Conservation (phyloP, 495 filamentous ascomycete species). For the Aspergillus diversus region DNA sequence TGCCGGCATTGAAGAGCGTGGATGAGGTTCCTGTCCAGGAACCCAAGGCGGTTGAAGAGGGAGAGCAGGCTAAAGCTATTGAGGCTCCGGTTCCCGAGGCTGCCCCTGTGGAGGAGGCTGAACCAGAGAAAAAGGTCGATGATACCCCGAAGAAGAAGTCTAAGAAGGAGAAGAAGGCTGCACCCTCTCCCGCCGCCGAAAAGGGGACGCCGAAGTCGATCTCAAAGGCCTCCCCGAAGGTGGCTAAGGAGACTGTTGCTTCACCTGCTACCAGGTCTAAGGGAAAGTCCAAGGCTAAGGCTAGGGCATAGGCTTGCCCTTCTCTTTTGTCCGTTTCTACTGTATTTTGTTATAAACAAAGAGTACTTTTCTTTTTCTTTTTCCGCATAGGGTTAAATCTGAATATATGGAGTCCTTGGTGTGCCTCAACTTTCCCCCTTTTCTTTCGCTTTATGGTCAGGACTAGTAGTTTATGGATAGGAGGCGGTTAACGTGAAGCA, state of each 20-base stretch:
- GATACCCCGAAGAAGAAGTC: conserved; percentile 39
- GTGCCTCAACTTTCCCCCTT: background rate
- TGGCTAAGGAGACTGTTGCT: conserved; percentile 22
- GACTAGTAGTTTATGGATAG: too few species aligned
- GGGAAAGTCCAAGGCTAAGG: conserved; percentile 39
- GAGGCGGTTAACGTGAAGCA: too few species aligned
- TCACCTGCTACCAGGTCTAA: conserved; percentile 31
- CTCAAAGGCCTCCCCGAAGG: conserved; percentile 1
- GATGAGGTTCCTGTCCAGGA: conserved; percentile 56
- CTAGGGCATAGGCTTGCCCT: conserved; percentile 35
- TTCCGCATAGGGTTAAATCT: conserved; percentile 6
- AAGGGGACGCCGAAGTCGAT: conserved; percentile 23
- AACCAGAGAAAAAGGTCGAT: conserved; percentile 43
- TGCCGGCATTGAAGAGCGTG: conserved; percentile 71
- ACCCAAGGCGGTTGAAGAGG: conserved; percentile 33
- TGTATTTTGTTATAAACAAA: conserved; percentile 9
- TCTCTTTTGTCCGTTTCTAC: background rate
- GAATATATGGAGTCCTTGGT: conserved; percentile 7
- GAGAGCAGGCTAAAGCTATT: conserved; percentile 30
- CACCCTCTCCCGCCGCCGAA: conserved; percentile 17
- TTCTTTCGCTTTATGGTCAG: background rate
- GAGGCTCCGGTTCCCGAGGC: conserved; percentile 31
- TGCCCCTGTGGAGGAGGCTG: conserved; percentile 36
- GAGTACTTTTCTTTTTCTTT: conserved; percentile 1
- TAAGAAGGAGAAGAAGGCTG: conserved; percentile 42